Conservation (phyloP, 2,329 filamentous ascomycete species). For the Fusarium transvaalense region DNA sequence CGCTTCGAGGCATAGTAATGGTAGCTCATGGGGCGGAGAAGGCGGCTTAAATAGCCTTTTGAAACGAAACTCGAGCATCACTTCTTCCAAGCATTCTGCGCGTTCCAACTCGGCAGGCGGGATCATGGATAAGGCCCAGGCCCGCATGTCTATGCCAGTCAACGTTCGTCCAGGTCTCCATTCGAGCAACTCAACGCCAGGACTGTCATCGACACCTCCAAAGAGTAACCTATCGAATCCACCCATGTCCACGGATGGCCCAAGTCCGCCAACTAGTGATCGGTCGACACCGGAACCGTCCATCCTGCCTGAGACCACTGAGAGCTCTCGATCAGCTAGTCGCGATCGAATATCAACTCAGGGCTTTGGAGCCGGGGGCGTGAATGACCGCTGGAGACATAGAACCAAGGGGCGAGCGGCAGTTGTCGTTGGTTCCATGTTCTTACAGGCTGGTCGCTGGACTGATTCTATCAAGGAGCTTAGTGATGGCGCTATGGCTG, state of each 20-base stretch:
- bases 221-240: slow-evolving; percentile 63
- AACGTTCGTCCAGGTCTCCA: slow-evolving; percentile 60
- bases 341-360: slow-evolving; percentile 72
- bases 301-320: slow-evolving; percentile 56
- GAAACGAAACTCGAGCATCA: slow-evolving; percentile 69
- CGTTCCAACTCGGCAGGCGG: slow-evolving; percentile 68
- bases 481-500: slow-evolving; percentile 80
- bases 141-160: slow-evolving; percentile 85
- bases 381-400: slow-evolving; percentile 81
- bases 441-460: slow-evolving; percentile 91
- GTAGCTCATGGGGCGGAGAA: slow-evolving; percentile 58
- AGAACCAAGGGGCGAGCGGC: slow-evolving; percentile 84
- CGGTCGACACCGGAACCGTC: slow-evolving; percentile 58
- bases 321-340: slow-evolving; percentile 63
- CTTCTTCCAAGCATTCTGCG: slow-evolving; percentile 55
- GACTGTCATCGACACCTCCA: slow-evolving; percentile 64
- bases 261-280: slow-evolving; percentile 53
- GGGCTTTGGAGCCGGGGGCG: slow-evolving; percentile 78
- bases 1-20: slow-evolving; percentile 56
- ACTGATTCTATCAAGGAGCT: slow-evolving; percentile 87
- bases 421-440: slow-evolving; percentile 85
- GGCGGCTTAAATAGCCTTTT: slow-evolving; percentile 52
- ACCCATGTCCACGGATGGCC: slow-evolving; percentile 63
- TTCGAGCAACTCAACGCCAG: slow-evolving; percentile 61
- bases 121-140: slow-evolving; percentile 68